phyloP scores from a whole-genome alignment of 306 rosid species.

The Cicer bijugum region DNA sequence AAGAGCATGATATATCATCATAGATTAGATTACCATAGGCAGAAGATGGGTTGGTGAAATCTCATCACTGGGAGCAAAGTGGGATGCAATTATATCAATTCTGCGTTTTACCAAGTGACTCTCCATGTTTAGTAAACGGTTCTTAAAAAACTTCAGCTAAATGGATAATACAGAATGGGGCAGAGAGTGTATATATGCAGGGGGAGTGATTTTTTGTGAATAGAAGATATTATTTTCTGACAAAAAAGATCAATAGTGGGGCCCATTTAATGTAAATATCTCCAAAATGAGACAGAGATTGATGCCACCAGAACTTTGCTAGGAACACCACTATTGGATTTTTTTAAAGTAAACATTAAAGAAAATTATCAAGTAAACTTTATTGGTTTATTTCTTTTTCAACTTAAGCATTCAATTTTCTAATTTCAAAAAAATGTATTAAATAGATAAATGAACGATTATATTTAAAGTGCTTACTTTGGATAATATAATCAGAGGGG shows the following conservation, averaged over 20 bases:
- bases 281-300: conserved; percentile 5
- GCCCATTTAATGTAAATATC: conserved; percentile 49
- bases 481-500: too few species aligned
- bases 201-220: background rate
- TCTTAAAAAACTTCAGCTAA: conserved; percentile 10
- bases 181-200: conserved; percentile 15
- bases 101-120: conserved; percentile 67
- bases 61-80: conserved; percentile 63
- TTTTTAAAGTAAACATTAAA: too few species aligned
- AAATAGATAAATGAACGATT: too few species aligned
- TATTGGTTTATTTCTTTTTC: too few species aligned
- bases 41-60: conserved; percentile 58
- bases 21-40: conserved; percentile 55
- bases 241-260: conserved; percentile 34
- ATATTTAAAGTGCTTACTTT: too few species aligned
- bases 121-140: conserved; percentile 54
- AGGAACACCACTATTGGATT: background rate
- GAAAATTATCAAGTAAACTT: too few species aligned
- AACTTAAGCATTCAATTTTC: too few species aligned
- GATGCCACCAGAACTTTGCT: background rate
- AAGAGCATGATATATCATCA: background rate
- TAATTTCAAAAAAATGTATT: too few species aligned
- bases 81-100: conserved; percentile 63
- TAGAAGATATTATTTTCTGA: conserved; percentile 38
- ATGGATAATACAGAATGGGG: conserved; percentile 29